Percentiles rank a stretch among this genome's conserved stretches.
Conservation (phyloP, 2,329 filamentous ascomycete genomes). For the Diaporthe vexans region DNA sequence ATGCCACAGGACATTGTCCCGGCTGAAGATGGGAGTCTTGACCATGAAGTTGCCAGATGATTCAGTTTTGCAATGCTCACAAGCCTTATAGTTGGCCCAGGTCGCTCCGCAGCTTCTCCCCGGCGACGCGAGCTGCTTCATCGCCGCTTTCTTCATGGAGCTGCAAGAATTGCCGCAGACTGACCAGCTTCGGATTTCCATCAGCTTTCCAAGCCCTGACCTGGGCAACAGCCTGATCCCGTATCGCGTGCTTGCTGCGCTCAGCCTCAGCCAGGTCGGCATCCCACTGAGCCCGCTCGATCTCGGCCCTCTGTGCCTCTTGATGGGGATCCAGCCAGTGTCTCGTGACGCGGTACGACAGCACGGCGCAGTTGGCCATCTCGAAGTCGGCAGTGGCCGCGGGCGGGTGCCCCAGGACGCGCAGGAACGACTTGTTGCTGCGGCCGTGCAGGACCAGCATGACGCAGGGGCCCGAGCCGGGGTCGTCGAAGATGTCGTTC, state of each 20-base stretch:
- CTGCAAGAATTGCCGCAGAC: background rate
- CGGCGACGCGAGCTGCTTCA: background rate
- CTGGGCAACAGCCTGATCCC: background rate
- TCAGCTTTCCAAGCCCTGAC: background rate
- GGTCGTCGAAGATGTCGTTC: conserved; percentile 31
- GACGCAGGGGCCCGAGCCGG: conserved; percentile 5
- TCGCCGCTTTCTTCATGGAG: background rate
- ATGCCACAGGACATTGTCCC: background rate
- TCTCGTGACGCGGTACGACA: conserved; percentile 34
- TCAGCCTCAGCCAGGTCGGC: background rate
- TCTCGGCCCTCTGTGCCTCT: background rate
- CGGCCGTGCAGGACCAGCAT: conserved; percentile 40
- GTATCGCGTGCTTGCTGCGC: background rate
- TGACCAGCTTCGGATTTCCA: background rate
- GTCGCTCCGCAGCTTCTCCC: background rate
- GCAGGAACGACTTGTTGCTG: conserved; percentile 37
- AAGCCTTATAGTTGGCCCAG: background rate
- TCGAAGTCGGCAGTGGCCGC: conserved; percentile 13
- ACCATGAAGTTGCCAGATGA: background rate
- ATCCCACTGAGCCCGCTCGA: background rate
- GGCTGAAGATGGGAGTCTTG: background rate
- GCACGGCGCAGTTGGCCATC: conserved; percentile 34
- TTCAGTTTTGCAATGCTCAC: background rate
- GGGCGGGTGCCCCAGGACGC: conserved; percentile 38
- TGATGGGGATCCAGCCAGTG: background rate